Evolutionary conservation across 1,284 basidiomycete species (phyloP).

Genomic region (Athelia sp.): DNA sequence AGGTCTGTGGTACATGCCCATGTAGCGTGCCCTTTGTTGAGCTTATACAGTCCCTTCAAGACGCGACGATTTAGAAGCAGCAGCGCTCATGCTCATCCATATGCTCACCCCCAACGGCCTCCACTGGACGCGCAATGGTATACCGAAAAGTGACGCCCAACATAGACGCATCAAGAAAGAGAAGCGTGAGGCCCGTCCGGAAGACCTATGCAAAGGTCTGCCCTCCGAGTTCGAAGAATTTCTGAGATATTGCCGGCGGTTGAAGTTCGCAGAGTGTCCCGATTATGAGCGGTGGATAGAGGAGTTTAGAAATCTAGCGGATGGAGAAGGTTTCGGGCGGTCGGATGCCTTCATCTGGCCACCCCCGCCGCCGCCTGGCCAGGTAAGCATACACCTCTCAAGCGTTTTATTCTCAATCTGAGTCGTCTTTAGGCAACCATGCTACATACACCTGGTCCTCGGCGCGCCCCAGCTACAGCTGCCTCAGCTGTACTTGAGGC

Average conservation of each 20-base stretch:
- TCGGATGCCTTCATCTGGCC: slow-evolving; percentile 68
- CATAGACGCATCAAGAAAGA: slow-evolving; percentile 58
- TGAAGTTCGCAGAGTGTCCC: slow-evolving; percentile 62
- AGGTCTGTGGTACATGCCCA: slow-evolving; percentile 34
- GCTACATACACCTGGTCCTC: slow-evolving; percentile 27
- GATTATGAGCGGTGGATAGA: slow-evolving; percentile 61
- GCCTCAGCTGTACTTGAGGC: slow-evolving; percentile 39
- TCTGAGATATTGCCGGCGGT: slow-evolving; percentile 58
- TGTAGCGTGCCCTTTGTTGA: not conserved
- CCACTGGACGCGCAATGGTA: slow-evolving; percentile 69
- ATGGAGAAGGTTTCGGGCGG: slow-evolving; percentile 51
- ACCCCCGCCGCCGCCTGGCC: slow-evolving; percentile 35
- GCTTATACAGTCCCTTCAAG: slow-evolving; percentile 58
- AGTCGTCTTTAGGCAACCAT: not conserved
- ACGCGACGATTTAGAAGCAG: slow-evolving; percentile 71
- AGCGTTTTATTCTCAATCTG: not conserved
- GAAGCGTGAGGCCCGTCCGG: slow-evolving; percentile 49
- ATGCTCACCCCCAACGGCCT: slow-evolving; percentile 70
- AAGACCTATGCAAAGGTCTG: slow-evolving; percentile 64
- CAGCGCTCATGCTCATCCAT: slow-evolving; percentile 73
- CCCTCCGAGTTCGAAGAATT: slow-evolving; percentile 72
- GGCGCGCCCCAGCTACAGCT: slow-evolving; percentile 17
- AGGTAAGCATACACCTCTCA: too few species aligned
- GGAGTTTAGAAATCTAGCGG: slow-evolving; percentile 53
- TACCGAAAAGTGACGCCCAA: slow-evolving; percentile 60